Evolutionary conservation across 495 filamentous ascomycete genomes (phyloP).

Genomic region (Pyronema omphalodes): DNA sequence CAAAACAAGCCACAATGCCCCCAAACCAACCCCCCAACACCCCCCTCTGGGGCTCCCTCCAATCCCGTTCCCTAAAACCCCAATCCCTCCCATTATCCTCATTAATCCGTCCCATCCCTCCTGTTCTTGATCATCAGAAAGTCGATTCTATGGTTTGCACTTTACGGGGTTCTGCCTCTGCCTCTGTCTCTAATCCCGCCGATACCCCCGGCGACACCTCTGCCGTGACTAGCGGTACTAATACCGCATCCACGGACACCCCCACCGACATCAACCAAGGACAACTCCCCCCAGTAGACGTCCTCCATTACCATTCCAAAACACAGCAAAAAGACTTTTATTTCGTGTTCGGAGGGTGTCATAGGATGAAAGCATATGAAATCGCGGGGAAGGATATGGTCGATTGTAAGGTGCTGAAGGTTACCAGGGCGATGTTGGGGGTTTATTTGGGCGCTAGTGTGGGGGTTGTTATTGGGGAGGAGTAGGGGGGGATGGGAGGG

Average conservation of each 20-base stretch:
- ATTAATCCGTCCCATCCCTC: slow-evolving; percentile 17
- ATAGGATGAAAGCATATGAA: slow-evolving; percentile 18
- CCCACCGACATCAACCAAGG: slow-evolving; percentile 6
- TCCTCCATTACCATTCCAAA: slow-evolving; percentile 14
- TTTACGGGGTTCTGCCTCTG: no score
- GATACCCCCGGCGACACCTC: no score
- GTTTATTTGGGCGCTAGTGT: slow-evolving; percentile 20
- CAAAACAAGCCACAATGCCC: slow-evolving; percentile 10
- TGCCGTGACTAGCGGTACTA: no score
- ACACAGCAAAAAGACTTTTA: slow-evolving; percentile 13
- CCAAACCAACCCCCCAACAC: no score
- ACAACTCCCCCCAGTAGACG: slow-evolving; percentile 16
- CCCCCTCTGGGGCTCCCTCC: slow-evolving; percentile 9
- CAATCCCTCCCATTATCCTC: slow-evolving; percentile 10
- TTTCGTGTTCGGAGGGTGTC: slow-evolving; percentile 21
- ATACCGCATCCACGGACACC: background rate
- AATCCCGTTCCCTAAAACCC: slow-evolving; percentile 9
- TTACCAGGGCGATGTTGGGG: slow-evolving; percentile 17
- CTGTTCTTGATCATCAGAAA: slow-evolving; percentile 15
- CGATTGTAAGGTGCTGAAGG: slow-evolving; percentile 19
- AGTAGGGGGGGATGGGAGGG: background rate
- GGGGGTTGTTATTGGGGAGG: slow-evolving; percentile 13
- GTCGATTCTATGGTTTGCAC: slow-evolving; percentile 19
- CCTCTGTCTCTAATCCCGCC: no score
- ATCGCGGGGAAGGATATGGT: slow-evolving; percentile 11